A percentile compares a stretch with the other conserved stretches of the same genome.
These are phyloP conservation scores for Zoysia matrella DNA, from an alignment of 202 grass and related monocot genomes.

Conservation along the genomic window DNA sequence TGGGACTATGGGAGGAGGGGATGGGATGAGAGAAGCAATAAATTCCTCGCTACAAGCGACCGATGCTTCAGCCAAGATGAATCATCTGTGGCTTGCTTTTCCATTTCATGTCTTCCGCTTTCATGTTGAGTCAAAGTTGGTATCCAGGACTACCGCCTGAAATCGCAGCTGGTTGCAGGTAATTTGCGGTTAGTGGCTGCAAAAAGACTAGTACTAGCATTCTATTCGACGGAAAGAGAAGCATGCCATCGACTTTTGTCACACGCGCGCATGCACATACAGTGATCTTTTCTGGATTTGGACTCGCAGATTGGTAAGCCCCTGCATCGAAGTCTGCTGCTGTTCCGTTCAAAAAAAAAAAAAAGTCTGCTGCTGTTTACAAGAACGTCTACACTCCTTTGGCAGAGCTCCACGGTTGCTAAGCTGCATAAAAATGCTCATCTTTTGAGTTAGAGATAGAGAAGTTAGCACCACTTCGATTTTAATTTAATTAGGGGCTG, in stretches of 20 bases:
- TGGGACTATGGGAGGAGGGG: no score
- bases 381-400: not conserved
- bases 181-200: constrained; percentile 13
- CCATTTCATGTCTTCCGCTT: constrained; percentile 6
- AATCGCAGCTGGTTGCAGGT: constrained; percentile 38
- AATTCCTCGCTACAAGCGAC: constrained; percentile 6
- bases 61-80: constrained; percentile 10
- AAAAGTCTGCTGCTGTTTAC: constrained; percentile 22
- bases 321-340: no score
- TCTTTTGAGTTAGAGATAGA: not conserved
- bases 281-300: constrained; percentile 9
- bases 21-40: no score
- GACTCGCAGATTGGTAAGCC: not conserved
- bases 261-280: not conserved
- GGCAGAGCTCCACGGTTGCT: not conserved
- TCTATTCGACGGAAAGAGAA: not conserved
- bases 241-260: not conserved
- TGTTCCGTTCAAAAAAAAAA: not conserved
- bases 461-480: not conserved
- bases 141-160: constrained; percentile 39
- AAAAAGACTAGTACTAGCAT: not conserved
- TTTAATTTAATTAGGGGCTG: not conserved
- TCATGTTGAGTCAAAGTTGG: constrained; percentile 25
- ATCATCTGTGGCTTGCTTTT: not conserved
- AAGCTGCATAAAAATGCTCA: not conserved